A percentile compares a stretch with the other conserved stretches of the same genome.
Evolutionary conservation across 1,284 basidiomycete species (phyloP).

Genomic region (Naganishia sp.): DNA sequence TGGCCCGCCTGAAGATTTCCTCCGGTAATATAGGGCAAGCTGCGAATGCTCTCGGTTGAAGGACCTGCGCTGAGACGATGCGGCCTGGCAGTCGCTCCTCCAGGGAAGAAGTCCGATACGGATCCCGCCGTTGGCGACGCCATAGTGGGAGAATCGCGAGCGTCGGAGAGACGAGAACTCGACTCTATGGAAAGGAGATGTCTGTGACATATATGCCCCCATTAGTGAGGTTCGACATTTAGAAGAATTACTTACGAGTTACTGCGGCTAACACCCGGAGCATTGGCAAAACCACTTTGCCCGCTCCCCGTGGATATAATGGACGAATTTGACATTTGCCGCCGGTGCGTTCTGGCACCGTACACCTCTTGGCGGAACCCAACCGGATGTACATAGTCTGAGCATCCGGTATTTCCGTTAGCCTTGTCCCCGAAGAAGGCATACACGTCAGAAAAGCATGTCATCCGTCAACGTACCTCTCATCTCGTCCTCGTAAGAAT

Average conservation of each 20-base stretch:
- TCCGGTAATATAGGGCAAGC: conserved; percentile 29
- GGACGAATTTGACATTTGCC: conserved; percentile 50
- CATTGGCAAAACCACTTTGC: conserved; percentile 40
- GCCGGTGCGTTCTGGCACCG: conserved; percentile 41
- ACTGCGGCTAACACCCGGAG: conserved; percentile 22
- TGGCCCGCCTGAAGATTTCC: conserved; percentile 3
- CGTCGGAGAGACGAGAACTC: conserved; percentile 19
- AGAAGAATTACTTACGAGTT: conserved; percentile 36
- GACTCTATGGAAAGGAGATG: conserved; percentile 32
- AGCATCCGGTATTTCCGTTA: conserved; percentile 25
- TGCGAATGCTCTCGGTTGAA: conserved; percentile 33
- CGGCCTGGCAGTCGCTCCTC: neutral
- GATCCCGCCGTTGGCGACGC: conserved; percentile 26
- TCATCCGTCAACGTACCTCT: conserved; percentile 23
- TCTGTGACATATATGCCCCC: neutral
- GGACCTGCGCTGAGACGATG: conserved; percentile 26
- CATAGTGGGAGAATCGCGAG: conserved; percentile 16
- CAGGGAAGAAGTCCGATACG: conserved; percentile 8
- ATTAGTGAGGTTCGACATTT: neutral
- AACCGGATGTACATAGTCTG: conserved; percentile 32
- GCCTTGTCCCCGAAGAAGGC: neutral
- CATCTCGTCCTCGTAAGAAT: conserved; percentile 32
- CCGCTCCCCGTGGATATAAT: conserved; percentile 43
- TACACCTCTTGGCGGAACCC: conserved; percentile 30
- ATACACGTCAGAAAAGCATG: neutral